Base-by-base conservation (phyloP, 75 land plant genomes). In the Ceratopteris richardii region DNA sequence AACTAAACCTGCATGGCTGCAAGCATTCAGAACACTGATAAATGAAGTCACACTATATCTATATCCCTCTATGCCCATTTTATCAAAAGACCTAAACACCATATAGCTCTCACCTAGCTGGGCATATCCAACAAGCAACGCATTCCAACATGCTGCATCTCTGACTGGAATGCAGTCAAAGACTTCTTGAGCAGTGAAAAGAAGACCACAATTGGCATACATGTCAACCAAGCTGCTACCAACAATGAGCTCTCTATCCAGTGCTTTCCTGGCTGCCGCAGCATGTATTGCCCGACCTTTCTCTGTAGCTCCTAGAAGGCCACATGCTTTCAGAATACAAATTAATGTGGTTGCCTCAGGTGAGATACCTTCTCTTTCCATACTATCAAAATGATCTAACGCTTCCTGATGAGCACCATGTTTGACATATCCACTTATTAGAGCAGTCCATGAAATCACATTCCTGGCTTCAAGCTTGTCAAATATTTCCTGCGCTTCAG, bases 1-100 rank as follows among this genome's bases (percentile, higher is more conserved):
- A 26, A 77, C 78, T 24, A 52, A 26, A 52, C 54, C 54, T 26
- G 14, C 28, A 23, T 52, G 54, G 25, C 54, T 26, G 4, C 54
- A 52, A 4, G 27, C 23, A 28, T 52, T 52, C 4, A 46, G 48
- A n/a, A 46, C 48, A n/a, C n/a, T 20, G 17, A 46, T 46, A 2
- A 46, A 46, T 14, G 48, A n/a, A 46, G 21, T 17, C 48, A 46
- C n/a, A 14, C 4, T 20, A 2, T 2, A 17, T 4, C 1, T 46
- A n/a, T n/a, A 3, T 2, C 21, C 48, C 14, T 46, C 48, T 14
- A 2, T 20, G n/a, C n/a, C 48, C 48, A 46, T 46, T 17, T 20
- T 46, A 14, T 17, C 48, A 46, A 46, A n/a, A n/a, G 48, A 46
- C 2, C 37, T 5, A 14, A 46, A 46, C 5, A 46, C 48, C 5